These are phyloP conservation scores for Ophiostoma perfectum DNA, from an alignment of 2,329 filamentous ascomycete genomes.

Conservation along the genomic window DNA sequence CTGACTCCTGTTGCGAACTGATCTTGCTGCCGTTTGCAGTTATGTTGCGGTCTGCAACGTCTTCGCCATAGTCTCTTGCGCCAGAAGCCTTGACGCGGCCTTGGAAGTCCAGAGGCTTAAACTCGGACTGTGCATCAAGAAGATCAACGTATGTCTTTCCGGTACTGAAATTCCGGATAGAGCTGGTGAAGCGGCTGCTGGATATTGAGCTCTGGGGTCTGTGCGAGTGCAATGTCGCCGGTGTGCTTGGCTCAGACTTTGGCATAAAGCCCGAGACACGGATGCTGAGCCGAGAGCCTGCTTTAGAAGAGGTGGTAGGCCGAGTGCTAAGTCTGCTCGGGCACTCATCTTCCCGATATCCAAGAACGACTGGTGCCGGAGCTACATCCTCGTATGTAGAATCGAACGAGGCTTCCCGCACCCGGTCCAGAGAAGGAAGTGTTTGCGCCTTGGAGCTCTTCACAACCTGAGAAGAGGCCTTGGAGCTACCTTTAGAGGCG, in stretches of 20 bases:
- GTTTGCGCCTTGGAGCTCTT: neutral
- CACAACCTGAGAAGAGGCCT: neutral
- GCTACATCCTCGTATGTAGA: conserved; percentile 19
- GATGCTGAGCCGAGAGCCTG: neutral
- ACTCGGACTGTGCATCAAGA: conserved; percentile 52
- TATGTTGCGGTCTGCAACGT: conserved; percentile 59
- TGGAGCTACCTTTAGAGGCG: neutral
- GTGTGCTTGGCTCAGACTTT: neutral
- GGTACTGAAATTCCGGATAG: neutral
- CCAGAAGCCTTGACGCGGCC: conserved; percentile 47
- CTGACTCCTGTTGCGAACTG: neutral
- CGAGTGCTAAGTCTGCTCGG: conserved; percentile 28
- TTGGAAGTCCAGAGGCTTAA: conserved; percentile 46
- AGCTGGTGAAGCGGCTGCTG: conserved; percentile 14
- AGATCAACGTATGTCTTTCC: conserved; percentile 43
- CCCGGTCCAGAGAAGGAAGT: neutral
- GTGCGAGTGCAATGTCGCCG: neutral
- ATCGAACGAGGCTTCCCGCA: neutral
- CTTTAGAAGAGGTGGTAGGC: conserved; percentile 35
- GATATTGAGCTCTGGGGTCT: conserved; percentile 16
- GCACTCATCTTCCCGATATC: conserved; percentile 29
- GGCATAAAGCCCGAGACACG: neutral
- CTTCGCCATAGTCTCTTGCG: conserved; percentile 55
- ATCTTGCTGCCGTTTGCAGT: conserved; percentile 30
- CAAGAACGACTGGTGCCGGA: conserved; percentile 33